phyloP scores from a whole-genome alignment of 1,139 yeast genomes.

The Debaryomycetaceae sp. region DNA sequence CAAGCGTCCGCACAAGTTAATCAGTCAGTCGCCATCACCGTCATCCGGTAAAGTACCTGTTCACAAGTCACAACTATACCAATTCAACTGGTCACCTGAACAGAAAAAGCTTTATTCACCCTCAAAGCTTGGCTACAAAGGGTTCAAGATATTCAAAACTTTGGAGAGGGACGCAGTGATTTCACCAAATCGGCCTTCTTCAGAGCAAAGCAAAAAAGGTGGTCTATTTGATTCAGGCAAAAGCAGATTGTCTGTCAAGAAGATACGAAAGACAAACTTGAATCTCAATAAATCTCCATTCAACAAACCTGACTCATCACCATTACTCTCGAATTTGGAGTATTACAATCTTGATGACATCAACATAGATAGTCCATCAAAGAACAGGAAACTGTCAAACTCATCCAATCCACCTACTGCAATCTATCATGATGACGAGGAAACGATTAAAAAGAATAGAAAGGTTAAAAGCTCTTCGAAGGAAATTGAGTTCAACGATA shows the following conservation, averaged over 20 bases:
- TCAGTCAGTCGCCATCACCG: slow-evolving; percentile 47
- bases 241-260: slow-evolving; percentile 6
- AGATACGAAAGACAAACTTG: slow-evolving; percentile 14
- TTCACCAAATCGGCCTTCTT: slow-evolving; percentile 27
- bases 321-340: slow-evolving; percentile 19
- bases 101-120: slow-evolving; percentile 26
- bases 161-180: slow-evolving; percentile 30
- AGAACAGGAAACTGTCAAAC: slow-evolving; percentile 28
- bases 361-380: slow-evolving; percentile 34
- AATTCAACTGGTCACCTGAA: slow-evolving; percentile 5
- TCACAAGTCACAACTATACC: slow-evolving; percentile 6
- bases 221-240: slow-evolving; percentile 13
- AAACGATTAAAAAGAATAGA: slow-evolving; percentile 4
- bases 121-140: slow-evolving; percentile 27
- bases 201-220: slow-evolving; percentile 16
- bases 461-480: neutral
- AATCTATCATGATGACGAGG: slow-evolving; percentile 17
- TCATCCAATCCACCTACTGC: slow-evolving; percentile 14
- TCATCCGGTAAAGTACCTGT: slow-evolving; percentile 17
- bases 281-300: slow-evolving; percentile 16
- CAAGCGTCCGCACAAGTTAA: slow-evolving; percentile 46
- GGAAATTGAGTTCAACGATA: slow-evolving; percentile 20
- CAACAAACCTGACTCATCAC: slow-evolving; percentile 14
- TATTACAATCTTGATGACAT: slow-evolving; percentile 31
- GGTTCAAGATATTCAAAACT: slow-evolving; percentile 34